These are phyloP conservation scores for Fraxinus sp. DNA, from an alignment of 305 asterid genomes.

Conservation along the genomic window DNA sequence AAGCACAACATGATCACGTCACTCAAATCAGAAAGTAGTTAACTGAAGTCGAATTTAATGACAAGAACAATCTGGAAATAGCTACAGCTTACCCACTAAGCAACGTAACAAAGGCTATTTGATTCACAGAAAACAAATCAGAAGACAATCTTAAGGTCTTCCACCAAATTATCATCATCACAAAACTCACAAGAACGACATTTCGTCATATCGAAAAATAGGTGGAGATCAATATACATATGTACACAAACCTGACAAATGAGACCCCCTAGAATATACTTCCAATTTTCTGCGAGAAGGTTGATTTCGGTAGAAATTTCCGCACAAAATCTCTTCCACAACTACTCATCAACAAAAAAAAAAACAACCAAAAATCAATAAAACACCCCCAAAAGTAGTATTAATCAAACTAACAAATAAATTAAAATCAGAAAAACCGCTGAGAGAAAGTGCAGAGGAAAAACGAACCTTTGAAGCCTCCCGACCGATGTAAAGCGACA, in stretches of 20 bases:
- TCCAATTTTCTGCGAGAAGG: constrained; percentile 52
- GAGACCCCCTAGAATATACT: constrained; percentile 45
- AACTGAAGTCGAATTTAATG: background rate
- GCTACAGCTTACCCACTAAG: background rate
- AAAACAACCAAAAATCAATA: constrained; percentile 6
- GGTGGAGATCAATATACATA: constrained; percentile 3
- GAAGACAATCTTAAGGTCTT: background rate
- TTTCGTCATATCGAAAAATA: background rate
- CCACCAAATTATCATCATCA: background rate
- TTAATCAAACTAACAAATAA: constrained; percentile 5
- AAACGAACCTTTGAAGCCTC: constrained; percentile 89
- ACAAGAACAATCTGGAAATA: background rate
- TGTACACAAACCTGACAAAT: constrained; percentile 44
- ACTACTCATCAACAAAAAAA: constrained; percentile 23
- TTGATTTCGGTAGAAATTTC: constrained; percentile 48
- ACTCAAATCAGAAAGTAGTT: background rate
- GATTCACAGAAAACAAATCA: background rate
- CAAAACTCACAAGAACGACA: background rate
- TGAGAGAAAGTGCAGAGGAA: background rate
- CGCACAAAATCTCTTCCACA: constrained; percentile 51
- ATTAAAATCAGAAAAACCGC: background rate
- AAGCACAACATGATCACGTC: background rate
- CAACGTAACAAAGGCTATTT: background rate
- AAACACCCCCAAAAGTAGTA: constrained; percentile 15
- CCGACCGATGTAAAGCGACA: constrained; percentile 97